These are phyloP conservation scores for Penicillium paneum DNA, from an alignment of 2,329 filamentous ascomycete genomes.

Conservation along the genomic window DNA sequence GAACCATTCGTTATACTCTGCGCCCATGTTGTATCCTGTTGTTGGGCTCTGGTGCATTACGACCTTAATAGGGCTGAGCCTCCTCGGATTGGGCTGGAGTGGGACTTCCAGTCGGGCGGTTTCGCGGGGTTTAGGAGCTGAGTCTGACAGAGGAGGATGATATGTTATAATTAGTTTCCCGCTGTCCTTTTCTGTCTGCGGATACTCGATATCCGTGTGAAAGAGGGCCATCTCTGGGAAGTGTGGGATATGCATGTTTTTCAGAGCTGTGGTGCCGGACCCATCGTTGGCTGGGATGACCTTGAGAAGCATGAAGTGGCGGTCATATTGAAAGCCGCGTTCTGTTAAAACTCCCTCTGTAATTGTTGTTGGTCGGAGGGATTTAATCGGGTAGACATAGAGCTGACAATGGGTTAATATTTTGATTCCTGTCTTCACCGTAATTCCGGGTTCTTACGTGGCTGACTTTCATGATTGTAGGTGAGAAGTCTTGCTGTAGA, in stretches of 20 bases:
- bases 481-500: neutral
- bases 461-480: constrained; percentile 38
- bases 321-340: constrained; percentile 65
- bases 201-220: constrained; percentile 51
- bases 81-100: constrained; percentile 51
- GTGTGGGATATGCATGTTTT: constrained; percentile 59
- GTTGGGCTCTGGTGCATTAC: constrained; percentile 60
- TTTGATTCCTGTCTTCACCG: neutral
- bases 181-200: constrained; percentile 15
- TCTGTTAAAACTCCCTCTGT: constrained; percentile 53
- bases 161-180: constrained; percentile 45
- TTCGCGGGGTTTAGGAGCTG: constrained; percentile 21
- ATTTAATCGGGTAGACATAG: constrained; percentile 73
- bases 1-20: constrained; percentile 63
- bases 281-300: constrained; percentile 35
- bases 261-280: constrained; percentile 27
- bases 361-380: constrained; percentile 61
- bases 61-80: constrained; percentile 51
- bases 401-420: constrained; percentile 45
- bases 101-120: constrained; percentile 53
- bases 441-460: constrained; percentile 24
- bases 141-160: constrained; percentile 20
- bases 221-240: constrained; percentile 64
- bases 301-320: constrained; percentile 67
- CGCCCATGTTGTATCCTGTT: constrained; percentile 62